Conservation (phyloP, 1,284 basidiomycete genomes). For the Tilletia horrida region DNA sequence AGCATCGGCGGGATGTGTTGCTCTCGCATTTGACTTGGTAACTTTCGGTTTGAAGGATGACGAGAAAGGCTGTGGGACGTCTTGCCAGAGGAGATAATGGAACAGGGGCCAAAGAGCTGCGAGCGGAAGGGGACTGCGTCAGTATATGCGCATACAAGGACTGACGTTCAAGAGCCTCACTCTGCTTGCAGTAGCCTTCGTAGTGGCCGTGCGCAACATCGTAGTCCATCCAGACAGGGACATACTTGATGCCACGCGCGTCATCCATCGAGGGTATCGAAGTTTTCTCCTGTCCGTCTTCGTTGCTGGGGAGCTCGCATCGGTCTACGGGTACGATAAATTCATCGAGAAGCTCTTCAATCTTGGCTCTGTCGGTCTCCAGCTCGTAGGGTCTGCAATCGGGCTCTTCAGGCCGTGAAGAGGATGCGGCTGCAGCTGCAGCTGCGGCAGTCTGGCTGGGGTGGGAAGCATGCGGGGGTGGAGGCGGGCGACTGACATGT, state of each 20-base stretch:
- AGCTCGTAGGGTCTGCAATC: slow-evolving; percentile 1
- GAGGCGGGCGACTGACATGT: slow-evolving; percentile 12
- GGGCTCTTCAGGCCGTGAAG: background rate
- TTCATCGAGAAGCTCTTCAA: slow-evolving; percentile 47
- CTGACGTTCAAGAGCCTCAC: slow-evolving; percentile 60
- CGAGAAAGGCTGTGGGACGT: slow-evolving; percentile 59
- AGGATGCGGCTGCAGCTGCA: too few relatives aligned
- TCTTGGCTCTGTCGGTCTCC: slow-evolving; percentile 39
- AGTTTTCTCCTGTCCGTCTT: slow-evolving; percentile 61
- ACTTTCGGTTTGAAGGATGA: background rate
- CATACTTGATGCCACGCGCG: slow-evolving; percentile 62
- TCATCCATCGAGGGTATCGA: slow-evolving; percentile 38
- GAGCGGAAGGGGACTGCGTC: background rate
- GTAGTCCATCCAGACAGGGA: slow-evolving; percentile 89
- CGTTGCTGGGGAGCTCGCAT: slow-evolving; percentile 56
- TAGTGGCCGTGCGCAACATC: slow-evolving; percentile 88
- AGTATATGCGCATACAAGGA: background rate
- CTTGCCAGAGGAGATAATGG: slow-evolving; percentile 97
- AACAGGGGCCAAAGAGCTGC: slow-evolving; percentile 92
- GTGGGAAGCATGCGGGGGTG: background rate
- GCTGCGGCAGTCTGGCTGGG: too few relatives aligned
- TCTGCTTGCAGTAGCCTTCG: slow-evolving; percentile 91
- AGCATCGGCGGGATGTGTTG: slow-evolving; percentile 1
- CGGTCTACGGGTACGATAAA: slow-evolving; percentile 25
- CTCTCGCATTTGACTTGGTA: background rate